Conservation (phyloP, 148 eudicot genomes). For the Tetragonia tetragonoides region DNA sequence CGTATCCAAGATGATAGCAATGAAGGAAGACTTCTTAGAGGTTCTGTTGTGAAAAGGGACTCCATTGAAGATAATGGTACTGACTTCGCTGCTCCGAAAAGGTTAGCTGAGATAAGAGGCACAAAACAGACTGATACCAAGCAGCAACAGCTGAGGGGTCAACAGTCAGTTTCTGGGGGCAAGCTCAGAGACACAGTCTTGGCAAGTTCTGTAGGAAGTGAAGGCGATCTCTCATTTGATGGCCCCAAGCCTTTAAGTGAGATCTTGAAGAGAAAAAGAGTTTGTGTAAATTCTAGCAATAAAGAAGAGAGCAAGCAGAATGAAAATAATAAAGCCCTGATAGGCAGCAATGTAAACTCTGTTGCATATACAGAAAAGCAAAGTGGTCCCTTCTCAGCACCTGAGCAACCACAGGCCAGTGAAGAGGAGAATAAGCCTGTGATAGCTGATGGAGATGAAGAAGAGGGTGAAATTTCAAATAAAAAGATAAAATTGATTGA, state of each 20-base stretch:
- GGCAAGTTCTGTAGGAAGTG: conserved; percentile 37
- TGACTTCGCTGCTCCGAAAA: conserved; percentile 56
- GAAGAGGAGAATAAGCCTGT: conserved; percentile 27
- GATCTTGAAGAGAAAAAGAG: conserved; percentile 83
- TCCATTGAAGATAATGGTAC: conserved; percentile 23
- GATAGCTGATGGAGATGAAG: conserved; percentile 21
- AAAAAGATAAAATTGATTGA: conserved; percentile 32
- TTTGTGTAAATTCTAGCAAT: conserved; percentile 13
- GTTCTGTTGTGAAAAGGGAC: conserved; percentile 38
- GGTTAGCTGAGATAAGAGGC: conserved; percentile 60
- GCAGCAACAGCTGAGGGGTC: conserved; percentile 33
- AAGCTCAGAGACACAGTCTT: conserved; percentile 50
- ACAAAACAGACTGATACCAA: conserved; percentile 36
- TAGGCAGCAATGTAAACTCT: neutral
- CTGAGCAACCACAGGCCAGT: conserved; percentile 17
- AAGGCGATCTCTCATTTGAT: conserved; percentile 56
- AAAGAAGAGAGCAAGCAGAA: conserved; percentile 27
- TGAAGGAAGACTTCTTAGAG: conserved; percentile 38
- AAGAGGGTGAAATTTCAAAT: conserved; percentile 29
- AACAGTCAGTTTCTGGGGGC: conserved; percentile 38
- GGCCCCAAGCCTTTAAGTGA: conserved; percentile 92
- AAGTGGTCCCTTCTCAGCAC: conserved; percentile 3
- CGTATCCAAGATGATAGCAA: conserved; percentile 46
- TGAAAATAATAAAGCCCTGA: conserved; percentile 11
- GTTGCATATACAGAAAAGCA: conserved; percentile 17